Evolutionary conservation across 2,329 filamentous ascomycete genomes (phyloP).

Genomic region (Aureobasidium lini): DNA sequence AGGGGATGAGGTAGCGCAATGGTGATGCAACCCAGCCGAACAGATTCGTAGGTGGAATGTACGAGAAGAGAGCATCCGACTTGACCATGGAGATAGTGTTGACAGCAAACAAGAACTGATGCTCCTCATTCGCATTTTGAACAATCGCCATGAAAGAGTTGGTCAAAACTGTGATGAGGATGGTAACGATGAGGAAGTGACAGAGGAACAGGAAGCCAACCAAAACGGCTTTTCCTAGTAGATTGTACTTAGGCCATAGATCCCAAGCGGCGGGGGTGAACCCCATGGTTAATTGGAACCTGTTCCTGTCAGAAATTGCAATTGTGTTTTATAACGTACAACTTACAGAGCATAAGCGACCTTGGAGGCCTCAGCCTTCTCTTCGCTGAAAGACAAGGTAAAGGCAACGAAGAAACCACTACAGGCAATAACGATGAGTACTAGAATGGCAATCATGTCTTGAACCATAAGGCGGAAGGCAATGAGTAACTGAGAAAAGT

Average conservation of each 20-base stretch:
- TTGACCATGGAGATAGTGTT: conserved; percentile 98
- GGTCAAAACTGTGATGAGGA: conserved; percentile 89
- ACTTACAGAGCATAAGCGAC: conserved; percentile 69
- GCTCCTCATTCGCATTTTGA: conserved; percentile 87
- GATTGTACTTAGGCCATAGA: conserved; percentile 72
- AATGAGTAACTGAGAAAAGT: conserved; percentile 90
- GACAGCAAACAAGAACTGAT: conserved; percentile 86
- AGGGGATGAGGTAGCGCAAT: conserved; percentile 69
- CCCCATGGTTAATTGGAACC: conserved; percentile 87
- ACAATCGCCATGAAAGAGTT: conserved; percentile 96
- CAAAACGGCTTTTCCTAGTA: conserved; percentile 67
- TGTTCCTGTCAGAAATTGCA: background rate
- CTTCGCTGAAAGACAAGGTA: conserved; percentile 67
- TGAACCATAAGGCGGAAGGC: conserved; percentile 91
- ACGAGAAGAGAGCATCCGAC: conserved; percentile 92
- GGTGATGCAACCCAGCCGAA: conserved; percentile 86
- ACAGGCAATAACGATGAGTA: conserved; percentile 78
- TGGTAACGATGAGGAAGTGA: conserved; percentile 90
- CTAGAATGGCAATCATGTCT: conserved; percentile 75
- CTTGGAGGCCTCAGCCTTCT: conserved; percentile 59
- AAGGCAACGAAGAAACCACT: conserved; percentile 96
- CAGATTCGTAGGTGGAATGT: conserved; percentile 84
- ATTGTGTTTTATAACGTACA: background rate
- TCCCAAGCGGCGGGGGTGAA: conserved; percentile 95
- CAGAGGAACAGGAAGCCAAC: conserved; percentile 85